phyloP scores from a whole-genome alignment of 257 asterid species.

The Scutellaria barbata region DNA sequence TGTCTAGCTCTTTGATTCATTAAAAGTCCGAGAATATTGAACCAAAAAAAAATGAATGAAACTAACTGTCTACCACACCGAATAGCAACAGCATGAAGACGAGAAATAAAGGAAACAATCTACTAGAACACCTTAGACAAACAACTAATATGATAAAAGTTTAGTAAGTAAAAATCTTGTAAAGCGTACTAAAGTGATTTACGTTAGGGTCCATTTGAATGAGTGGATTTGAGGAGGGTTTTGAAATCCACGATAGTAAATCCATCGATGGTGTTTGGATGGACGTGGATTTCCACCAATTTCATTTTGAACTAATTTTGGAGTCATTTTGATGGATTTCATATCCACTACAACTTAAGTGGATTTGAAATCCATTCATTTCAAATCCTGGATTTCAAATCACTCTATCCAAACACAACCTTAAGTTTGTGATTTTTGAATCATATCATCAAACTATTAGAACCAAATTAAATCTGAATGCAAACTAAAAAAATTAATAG shows the following conservation, averaged over 20 bases:
- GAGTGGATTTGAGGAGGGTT: no score
- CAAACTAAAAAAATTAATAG: background rate
- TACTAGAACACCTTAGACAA: background rate
- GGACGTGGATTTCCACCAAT: no score
- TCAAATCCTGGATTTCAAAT: no score
- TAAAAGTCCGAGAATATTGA: background rate
- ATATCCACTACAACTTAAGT: no score
- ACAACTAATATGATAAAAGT: background rate
- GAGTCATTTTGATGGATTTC: no score
- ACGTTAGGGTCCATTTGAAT: no score
- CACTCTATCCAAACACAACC: no score
- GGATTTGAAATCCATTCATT: no score
- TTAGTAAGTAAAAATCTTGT: background rate
- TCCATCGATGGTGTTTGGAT: no score
- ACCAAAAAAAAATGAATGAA: background rate
- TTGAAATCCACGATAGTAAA: no score
- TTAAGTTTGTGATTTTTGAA: background rate
- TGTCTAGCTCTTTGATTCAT: background rate
- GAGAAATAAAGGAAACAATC: background rate
- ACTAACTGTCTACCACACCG: background rate
- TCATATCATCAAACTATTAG: background rate
- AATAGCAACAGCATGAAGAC: background rate
- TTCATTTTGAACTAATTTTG: no score
- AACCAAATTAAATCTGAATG: background rate
- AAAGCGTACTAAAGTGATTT: background rate